phyloP scores from a whole-genome alignment of 768 basidiomycete genomes.

The Lactarius sanguifluus region DNA sequence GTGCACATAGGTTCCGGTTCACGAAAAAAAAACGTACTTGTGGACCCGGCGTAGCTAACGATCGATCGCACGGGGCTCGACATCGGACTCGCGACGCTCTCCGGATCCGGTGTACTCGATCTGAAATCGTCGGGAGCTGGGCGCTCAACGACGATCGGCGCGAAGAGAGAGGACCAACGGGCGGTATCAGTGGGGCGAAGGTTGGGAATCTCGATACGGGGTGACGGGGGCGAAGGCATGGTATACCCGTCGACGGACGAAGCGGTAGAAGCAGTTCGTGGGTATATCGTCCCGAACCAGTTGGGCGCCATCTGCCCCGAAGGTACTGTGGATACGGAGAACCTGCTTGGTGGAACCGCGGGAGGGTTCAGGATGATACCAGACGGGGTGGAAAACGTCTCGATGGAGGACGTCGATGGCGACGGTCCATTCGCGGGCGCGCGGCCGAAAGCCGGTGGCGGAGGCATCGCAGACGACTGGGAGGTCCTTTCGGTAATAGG shows the following conservation, averaged over 20 bases:
- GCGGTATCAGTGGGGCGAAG: slow-evolving; percentile 2
- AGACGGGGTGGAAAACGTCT: slow-evolving; percentile 14
- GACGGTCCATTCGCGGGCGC: slow-evolving; percentile 1
- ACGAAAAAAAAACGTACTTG: slow-evolving; percentile 2
- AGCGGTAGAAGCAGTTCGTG: neutral
- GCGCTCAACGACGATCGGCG: slow-evolving; percentile 14
- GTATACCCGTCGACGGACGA: neutral
- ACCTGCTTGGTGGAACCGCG: neutral
- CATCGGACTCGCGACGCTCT: slow-evolving; percentile 11
- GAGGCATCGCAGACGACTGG: slow-evolving; percentile 1
- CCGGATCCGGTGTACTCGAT: neutral
- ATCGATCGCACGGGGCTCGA: slow-evolving; percentile 15
- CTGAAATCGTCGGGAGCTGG: neutral
- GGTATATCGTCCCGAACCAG: slow-evolving; percentile 7
- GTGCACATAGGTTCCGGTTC: neutral
- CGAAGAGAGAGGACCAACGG: slow-evolving; percentile 21
- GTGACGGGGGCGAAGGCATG: slow-evolving; percentile 6
- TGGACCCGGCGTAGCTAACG: slow-evolving; percentile 15
- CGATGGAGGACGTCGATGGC: slow-evolving; percentile 10
- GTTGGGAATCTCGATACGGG: neutral
- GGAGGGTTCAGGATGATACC: neutral
- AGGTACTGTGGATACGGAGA: neutral
- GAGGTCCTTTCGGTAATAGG: slow-evolving; percentile 19
- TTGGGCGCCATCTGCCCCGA: neutral
- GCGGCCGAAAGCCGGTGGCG: slow-evolving; percentile 7